phyloP scores from a whole-genome alignment of 2,329 filamentous ascomycete genomes.

The Monosporascus sp. region DNA sequence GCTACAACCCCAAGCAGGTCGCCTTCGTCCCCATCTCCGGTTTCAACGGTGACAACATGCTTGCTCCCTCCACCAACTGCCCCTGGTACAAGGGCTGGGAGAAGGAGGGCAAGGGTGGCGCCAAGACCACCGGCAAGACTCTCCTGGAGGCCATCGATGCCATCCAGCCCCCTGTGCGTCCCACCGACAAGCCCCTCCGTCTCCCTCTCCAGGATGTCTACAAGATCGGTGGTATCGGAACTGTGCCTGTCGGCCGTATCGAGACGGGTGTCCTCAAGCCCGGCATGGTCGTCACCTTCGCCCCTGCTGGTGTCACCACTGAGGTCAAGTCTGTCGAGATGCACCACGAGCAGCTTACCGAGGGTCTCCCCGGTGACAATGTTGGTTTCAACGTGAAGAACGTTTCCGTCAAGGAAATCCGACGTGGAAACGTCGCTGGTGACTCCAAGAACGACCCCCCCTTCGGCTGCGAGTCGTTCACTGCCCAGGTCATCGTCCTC shows the following conservation, averaged over 20 bases:
- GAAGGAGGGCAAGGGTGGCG: slow-evolving; percentile 79
- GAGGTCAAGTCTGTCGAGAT: slow-evolving; percentile 99
- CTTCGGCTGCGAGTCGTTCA: slow-evolving; percentile 84
- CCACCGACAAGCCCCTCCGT: slow-evolving; percentile 98
- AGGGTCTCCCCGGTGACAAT: slow-evolving; percentile 99
- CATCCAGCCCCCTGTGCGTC: slow-evolving; percentile 89
- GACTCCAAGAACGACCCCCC: slow-evolving; percentile 99
- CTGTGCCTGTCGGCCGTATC: slow-evolving; percentile 99
- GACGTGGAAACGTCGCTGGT: slow-evolving; percentile 99
- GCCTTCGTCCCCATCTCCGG: slow-evolving; percentile 99
- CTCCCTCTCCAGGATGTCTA: slow-evolving; percentile 99
- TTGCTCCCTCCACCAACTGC: slow-evolving; percentile 82
- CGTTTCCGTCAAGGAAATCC: slow-evolving; percentile 99
- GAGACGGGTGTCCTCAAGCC: slow-evolving; percentile 96
- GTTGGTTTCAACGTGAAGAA: slow-evolving; percentile 99
- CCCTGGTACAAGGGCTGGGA: slow-evolving; percentile 99
- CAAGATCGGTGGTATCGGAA: slow-evolving; percentile 99
- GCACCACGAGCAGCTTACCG: slow-evolving; percentile 97
- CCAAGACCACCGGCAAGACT: slow-evolving; percentile 87
- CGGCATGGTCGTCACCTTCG: slow-evolving; percentile 95
- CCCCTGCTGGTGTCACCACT: slow-evolving; percentile 97
- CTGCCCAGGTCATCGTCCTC: slow-evolving; percentile 99
- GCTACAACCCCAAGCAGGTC: slow-evolving; percentile 99
- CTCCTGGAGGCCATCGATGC: slow-evolving; percentile 98
- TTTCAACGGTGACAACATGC: slow-evolving; percentile 99